Conservation (phyloP, 176 grass and related monocot species). For the Puccinellia tenuiflora region DNA sequence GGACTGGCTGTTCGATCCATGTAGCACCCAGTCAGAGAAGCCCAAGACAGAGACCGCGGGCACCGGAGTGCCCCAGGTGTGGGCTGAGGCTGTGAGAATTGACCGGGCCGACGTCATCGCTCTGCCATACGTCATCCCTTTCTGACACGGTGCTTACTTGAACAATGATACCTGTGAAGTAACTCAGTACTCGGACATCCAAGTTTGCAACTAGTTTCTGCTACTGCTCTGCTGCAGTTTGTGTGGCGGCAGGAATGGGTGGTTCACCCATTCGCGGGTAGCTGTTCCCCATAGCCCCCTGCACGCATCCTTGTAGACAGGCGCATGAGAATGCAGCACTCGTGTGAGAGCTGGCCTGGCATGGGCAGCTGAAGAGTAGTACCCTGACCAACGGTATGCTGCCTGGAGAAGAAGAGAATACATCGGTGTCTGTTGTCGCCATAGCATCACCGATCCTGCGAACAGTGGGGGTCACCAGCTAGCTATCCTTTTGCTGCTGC, state of each 20-base stretch:
- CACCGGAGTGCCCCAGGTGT: constrained; percentile 36
- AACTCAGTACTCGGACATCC: constrained; percentile 24
- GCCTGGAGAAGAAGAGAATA: neutral
- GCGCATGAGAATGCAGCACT: constrained; percentile 22
- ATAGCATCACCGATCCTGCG: neutral
- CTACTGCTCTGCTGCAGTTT: constrained; percentile 31
- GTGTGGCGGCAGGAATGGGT: constrained; percentile 31
- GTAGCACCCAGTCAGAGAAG: constrained; percentile 26
- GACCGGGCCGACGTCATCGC: constrained; percentile 40
- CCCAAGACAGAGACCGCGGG: neutral
- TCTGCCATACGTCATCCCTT: constrained; percentile 55
- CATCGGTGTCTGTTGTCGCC: neutral
- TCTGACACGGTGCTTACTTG: constrained; percentile 6
- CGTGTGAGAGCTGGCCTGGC: neutral
- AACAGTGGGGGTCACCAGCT: constrained; percentile 17
- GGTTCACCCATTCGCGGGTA: constrained; percentile 29
- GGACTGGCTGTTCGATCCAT: constrained; percentile 38
- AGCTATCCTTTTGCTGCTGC: constrained; percentile 37
- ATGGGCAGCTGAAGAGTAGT: constrained; percentile 11
- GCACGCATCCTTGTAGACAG: constrained; percentile 5
- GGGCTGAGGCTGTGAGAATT: constrained; percentile 44
- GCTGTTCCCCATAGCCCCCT: constrained; percentile 11
- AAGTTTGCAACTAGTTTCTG: constrained; percentile 9
- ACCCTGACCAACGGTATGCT: neutral
- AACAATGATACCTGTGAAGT: constrained; percentile 7